phyloP scores from a whole-genome alignment of 805 yeast species.

The Candida railenensis region DNA sequence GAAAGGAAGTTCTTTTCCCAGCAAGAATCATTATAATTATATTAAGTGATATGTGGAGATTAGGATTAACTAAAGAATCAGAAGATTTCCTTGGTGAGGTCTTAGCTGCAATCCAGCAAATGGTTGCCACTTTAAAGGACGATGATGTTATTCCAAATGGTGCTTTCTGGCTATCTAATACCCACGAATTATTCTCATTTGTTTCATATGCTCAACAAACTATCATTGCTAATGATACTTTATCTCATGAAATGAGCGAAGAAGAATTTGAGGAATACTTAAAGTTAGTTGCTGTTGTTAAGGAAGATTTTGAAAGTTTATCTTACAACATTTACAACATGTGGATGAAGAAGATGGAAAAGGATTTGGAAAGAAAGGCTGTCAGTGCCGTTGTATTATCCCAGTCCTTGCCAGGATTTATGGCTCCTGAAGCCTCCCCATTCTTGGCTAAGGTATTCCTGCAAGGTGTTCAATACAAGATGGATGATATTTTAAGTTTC shows the following conservation, averaged over 20 bases:
- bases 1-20: conserved; percentile 93
- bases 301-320: conserved; percentile 89
- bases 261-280: conserved; percentile 88
- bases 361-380: conserved; percentile 84
- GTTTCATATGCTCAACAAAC: conserved; percentile 91
- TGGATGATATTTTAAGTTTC: conserved; percentile 91
- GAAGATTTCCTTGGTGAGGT: conserved; percentile 90
- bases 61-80: conserved; percentile 88
- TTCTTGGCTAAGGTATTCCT: conserved; percentile 82
- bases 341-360: conserved; percentile 96
- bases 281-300: conserved; percentile 83
- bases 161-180: conserved; percentile 96
- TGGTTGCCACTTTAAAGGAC: conserved; percentile 76
- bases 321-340: conserved; percentile 92
- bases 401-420: conserved; percentile 94
- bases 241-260: conserved; percentile 81
- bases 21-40: conserved; percentile 91
- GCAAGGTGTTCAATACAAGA: conserved; percentile 69
- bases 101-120: conserved; percentile 78
- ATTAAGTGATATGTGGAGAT: conserved; percentile 96
- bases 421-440: conserved; percentile 79
- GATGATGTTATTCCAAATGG: conserved; percentile 89
- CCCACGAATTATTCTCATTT: conserved; percentile 92
- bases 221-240: conserved; percentile 78
- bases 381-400: conserved; percentile 94